Evolutionary conservation across 345 rosid genomes (phyloP).

Genomic region (Hypericum androsaemum): DNA sequence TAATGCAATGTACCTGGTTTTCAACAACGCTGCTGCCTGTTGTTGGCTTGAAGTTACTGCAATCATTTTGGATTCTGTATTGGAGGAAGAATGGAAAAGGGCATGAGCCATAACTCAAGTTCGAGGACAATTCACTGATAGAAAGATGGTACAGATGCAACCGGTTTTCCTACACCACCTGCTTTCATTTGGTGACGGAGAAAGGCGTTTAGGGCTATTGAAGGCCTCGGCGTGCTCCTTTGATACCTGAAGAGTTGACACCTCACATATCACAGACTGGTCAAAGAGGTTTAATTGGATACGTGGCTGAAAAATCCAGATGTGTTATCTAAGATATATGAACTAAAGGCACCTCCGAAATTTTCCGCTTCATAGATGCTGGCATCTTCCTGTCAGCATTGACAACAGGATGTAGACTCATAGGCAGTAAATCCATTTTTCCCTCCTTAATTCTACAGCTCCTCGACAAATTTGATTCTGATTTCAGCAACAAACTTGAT

Average conservation of each 20-base stretch:
- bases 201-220: slow-evolving; percentile 50
- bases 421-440: slow-evolving; percentile 15
- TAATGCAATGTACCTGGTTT: slow-evolving; percentile 32
- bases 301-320: not conserved
- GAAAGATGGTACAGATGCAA: too few species aligned
- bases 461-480: slow-evolving; percentile 21
- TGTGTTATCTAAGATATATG: not conserved
- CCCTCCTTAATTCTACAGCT: slow-evolving; percentile 26
- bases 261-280: not conserved
- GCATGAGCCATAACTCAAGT: too few species aligned
- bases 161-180: slow-evolving; percentile 28
- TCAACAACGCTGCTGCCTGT: slow-evolving; percentile 21
- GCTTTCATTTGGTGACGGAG: slow-evolving; percentile 46
- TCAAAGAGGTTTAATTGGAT: not conserved
- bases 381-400: slow-evolving; percentile 25
- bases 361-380: slow-evolving; percentile 65
- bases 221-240: slow-evolving; percentile 18
- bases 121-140: too few species aligned
- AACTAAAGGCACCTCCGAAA: slow-evolving; percentile 36
- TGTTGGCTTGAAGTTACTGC: slow-evolving; percentile 32
- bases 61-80: not conserved
- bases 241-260: slow-evolving; percentile 35
- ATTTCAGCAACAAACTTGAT: slow-evolving; percentile 19
- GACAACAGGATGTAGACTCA: slow-evolving; percentile 19
- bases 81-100: too few species aligned